A percentile compares a stretch with the other conserved stretches of the same genome.
phyloP scores from a whole-genome alignment of 768 basidiomycete species.

The Mycena kentingensis region DNA sequence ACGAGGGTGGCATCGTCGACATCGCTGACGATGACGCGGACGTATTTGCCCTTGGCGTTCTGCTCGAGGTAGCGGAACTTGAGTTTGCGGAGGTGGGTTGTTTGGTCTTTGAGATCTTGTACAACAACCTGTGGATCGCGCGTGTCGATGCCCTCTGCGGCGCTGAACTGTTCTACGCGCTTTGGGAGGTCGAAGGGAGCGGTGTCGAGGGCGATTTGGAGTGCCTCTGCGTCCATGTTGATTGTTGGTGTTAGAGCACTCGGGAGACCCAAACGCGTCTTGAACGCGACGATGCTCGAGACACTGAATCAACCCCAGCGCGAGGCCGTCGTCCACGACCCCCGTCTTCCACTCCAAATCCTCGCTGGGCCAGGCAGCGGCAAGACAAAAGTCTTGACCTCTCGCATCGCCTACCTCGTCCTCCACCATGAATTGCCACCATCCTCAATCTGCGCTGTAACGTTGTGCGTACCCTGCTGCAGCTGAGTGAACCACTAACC shows the following conservation, averaged over 20 bases:
- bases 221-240: not conserved
- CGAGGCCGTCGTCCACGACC: slow-evolving; percentile 67
- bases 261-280: not conserved
- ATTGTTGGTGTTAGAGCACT: not conserved
- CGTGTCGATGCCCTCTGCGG: not conserved
- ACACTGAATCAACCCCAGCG: not conserved
- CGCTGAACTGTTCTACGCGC: not conserved
- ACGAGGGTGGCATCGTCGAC: slow-evolving; percentile 81
- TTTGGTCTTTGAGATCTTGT: slow-evolving; percentile 49
- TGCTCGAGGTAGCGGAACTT: slow-evolving; percentile 91
- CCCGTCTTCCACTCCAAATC: slow-evolving; percentile 70
- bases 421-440: slow-evolving; percentile 52
- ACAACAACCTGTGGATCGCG: not conserved
- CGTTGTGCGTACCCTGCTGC: no score
- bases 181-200: not conserved
- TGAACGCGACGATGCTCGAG: not conserved
- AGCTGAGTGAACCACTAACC: no score
- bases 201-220: not conserved
- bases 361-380: slow-evolving; percentile 80
- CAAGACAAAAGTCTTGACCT: slow-evolving; percentile 71
- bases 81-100: slow-evolving; percentile 73
- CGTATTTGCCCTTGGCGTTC: slow-evolving; percentile 87
- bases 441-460: slow-evolving; percentile 73
- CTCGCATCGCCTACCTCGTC: slow-evolving; percentile 69
- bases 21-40: slow-evolving; percentile 84